phyloP scores from a whole-genome alignment of 108 stramenopile genomes.

The Schizochytrium sp. region DNA sequence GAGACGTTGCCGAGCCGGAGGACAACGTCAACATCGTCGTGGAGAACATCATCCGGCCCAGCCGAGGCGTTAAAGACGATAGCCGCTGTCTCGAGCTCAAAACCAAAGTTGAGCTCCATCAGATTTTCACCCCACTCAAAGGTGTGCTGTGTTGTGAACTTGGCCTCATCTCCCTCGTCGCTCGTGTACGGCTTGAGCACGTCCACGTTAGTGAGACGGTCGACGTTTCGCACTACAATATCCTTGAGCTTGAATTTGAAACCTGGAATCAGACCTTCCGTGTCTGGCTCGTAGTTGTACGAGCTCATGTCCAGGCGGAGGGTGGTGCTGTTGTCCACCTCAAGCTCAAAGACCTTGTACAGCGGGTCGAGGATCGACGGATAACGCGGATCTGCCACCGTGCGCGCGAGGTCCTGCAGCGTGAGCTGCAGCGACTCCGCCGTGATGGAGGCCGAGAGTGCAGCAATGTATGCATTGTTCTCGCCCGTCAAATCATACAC shows the following conservation, averaged over 20 bases:
- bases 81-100: neutral
- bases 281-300: neutral
- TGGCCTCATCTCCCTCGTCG: neutral
- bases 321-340: neutral
- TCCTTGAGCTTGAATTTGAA: neutral
- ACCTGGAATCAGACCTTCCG: neutral
- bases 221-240: neutral
- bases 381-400: neutral
- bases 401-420: neutral
- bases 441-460: neutral
- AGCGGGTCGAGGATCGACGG: neutral
- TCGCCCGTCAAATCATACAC: neutral
- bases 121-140: neutral
- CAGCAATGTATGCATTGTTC: neutral
- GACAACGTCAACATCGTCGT: neutral
- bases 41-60: neutral
- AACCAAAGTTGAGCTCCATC: neutral
- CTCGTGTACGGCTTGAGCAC: neutral
- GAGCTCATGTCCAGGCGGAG: neutral
- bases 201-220: neutral
- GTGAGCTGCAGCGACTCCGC: neutral
- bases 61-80: neutral
- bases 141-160: neutral
- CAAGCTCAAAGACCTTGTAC: neutral
- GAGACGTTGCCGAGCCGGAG: neutral